Percentiles rank a stretch among this genome's conserved stretches.
Conservation (phyloP, 1,284 basidiomycete genomes). For the Amylostereum areolatum region DNA sequence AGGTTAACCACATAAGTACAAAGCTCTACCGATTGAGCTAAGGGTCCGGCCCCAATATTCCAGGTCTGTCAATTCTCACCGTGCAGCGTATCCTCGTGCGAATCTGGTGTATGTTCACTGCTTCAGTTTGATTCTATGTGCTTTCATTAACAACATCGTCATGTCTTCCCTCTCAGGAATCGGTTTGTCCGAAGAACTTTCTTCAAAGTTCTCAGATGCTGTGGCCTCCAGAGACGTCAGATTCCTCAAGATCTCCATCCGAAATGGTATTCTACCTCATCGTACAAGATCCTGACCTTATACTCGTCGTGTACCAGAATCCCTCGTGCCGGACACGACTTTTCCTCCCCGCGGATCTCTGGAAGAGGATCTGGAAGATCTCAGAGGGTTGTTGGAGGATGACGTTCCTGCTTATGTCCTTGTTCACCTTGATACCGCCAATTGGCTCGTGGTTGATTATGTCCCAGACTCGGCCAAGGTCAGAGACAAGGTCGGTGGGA, state of each 20-base stretch:
- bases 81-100: too few relatives aligned
- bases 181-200: conserved; percentile 20
- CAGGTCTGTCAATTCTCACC: background rate
- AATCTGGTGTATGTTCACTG: too few relatives aligned
- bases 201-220: conserved; percentile 49
- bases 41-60: conserved; percentile 25
- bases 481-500: conserved; percentile 60
- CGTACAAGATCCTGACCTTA: conserved; percentile 10
- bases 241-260: conserved; percentile 71
- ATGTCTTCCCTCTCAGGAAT: conserved; percentile 60
- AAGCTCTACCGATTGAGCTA: conserved; percentile 45
- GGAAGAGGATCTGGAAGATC: conserved; percentile 49
- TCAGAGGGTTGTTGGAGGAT: conserved; percentile 55
- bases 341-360: conserved; percentile 44
- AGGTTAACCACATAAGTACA: conserved; percentile 40
- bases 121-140: too few relatives aligned
- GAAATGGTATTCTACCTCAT: conserved; percentile 49
- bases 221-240: conserved; percentile 43
- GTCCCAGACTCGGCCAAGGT: conserved; percentile 73
- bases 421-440: conserved; percentile 51
- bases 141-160: too few relatives aligned
- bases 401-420: conserved; percentile 69
- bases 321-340: conserved; percentile 52
- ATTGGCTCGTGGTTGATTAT: conserved; percentile 70
- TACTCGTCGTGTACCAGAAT: conserved; percentile 42